Percentiles rank a stretch among this genome's conserved stretches.
These are phyloP conservation scores for Arthroderma uncinatum DNA, from an alignment of 2,329 filamentous ascomycete genomes.

Conservation along the genomic window DNA sequence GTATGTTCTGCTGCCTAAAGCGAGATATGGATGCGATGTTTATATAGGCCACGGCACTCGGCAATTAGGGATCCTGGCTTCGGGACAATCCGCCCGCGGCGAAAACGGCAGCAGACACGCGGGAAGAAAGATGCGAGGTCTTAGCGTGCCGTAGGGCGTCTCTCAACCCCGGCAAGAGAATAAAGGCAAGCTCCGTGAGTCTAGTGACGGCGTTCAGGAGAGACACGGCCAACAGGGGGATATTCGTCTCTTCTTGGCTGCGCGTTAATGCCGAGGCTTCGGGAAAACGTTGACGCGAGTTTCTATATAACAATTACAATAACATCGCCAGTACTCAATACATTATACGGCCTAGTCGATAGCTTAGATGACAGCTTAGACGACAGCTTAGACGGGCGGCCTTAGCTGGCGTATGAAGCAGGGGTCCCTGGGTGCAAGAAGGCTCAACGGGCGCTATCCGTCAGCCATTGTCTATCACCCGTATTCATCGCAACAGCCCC, in stretches of 20 bases:
- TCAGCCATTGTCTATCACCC: not conserved
- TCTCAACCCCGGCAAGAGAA: not conserved
- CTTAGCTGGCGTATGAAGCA: too few relatives aligned
- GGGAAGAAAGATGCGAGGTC: not conserved
- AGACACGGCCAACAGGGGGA: too few relatives aligned
- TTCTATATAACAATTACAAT: too few relatives aligned
- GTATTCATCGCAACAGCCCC: not conserved
- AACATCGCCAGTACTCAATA: too few relatives aligned
- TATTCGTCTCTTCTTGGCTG: not conserved
- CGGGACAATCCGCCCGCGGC: not conserved
- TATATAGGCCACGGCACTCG: not conserved
- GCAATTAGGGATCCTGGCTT: not conserved
- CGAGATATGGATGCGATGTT: not conserved
- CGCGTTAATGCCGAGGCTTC: not conserved
- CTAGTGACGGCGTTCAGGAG: too few relatives aligned
- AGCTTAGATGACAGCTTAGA: too few relatives aligned
- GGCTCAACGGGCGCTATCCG: not conserved
- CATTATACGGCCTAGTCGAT: too few relatives aligned
- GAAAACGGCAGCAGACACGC: not conserved
- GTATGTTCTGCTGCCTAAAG: too few relatives aligned
- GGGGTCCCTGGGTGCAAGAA: not conserved
- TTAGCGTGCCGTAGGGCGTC: not conserved
- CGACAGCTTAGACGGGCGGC: too few relatives aligned
- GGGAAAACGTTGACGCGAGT: not conserved
- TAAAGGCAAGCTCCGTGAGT: too few relatives aligned